Conservation (phyloP, 768 basidiomycete species). For the Thelephora aurantiotincta region DNA sequence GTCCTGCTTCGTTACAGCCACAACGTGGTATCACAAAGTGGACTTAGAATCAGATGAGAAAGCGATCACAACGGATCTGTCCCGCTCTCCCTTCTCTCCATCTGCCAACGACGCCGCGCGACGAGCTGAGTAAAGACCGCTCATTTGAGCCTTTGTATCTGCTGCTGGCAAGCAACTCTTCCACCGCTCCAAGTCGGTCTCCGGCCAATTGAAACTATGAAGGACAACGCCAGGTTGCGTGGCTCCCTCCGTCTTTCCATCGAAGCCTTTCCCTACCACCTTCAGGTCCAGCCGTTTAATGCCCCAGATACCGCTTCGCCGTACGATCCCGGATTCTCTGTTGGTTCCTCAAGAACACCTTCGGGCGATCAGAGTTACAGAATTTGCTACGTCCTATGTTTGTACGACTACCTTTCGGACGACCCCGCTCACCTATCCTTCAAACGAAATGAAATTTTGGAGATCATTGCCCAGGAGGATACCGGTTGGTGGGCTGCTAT, state of each 20-base stretch:
- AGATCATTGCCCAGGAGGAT: slow-evolving; percentile 51
- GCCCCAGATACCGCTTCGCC: neutral
- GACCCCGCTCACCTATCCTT: slow-evolving; percentile 53
- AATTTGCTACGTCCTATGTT: slow-evolving; percentile 43
- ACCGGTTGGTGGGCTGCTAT: slow-evolving; percentile 80
- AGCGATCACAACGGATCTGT: no score
- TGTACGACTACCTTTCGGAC: slow-evolving; percentile 51
- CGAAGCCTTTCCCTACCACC: slow-evolving; percentile 18
- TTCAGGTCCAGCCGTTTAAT: neutral
- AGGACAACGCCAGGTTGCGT: slow-evolving; percentile 4
- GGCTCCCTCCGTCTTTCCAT: slow-evolving; percentile 17
- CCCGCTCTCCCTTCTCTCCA: no score
- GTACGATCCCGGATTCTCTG: neutral
- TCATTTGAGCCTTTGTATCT: no score
- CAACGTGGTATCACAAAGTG: no score
- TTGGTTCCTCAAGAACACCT: slow-evolving; percentile 13
- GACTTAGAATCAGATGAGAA: no score
- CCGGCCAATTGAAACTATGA: neutral
- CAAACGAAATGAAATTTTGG: slow-evolving; percentile 49
- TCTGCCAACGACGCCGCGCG: no score
- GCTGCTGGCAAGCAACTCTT: no score
- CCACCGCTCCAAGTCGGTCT: no score
- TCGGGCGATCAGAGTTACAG: slow-evolving; percentile 16
- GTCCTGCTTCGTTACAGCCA: no score
- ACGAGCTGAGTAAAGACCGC: no score